Percentiles rank a stretch among this genome's conserved stretches.
These are phyloP conservation scores for Fulvia fulva DNA, from an alignment of 2,329 filamentous ascomycete species.

Conservation along the genomic window DNA sequence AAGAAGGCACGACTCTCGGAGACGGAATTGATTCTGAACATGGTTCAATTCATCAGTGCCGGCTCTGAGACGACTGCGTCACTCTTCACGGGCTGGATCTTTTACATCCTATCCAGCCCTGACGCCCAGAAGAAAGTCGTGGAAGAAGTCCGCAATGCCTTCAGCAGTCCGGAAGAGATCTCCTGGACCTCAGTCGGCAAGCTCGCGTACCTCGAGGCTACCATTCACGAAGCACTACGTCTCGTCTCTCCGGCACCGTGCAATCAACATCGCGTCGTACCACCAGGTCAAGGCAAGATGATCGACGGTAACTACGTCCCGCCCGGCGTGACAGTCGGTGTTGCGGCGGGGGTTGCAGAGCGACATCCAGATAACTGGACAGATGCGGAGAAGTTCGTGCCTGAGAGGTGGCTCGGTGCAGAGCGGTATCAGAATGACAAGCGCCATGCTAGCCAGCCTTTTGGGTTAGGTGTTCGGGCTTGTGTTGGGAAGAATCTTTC, in stretches of 20 bases:
- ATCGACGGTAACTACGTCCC: conserved; percentile 8
- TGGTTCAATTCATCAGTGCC: conserved; percentile 8
- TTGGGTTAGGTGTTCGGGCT: conserved; percentile 18
- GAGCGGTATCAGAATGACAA: conserved; percentile 20
- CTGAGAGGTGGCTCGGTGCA: conserved; percentile 29
- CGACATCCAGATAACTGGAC: conserved; percentile 18
- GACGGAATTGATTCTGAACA: conserved; percentile 12
- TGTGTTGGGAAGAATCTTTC: conserved; percentile 31
- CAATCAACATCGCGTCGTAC: conserved; percentile 4
- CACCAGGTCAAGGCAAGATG: not conserved
- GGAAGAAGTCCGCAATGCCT: not conserved
- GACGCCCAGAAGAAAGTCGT: not conserved
- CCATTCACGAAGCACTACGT: conserved; percentile 10
- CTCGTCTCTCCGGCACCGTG: conserved; percentile 6
- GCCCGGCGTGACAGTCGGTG: conserved; percentile 1
- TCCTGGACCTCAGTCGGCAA: conserved; percentile 1
- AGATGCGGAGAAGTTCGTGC: conserved; percentile 24
- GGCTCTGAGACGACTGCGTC: conserved; percentile 11
- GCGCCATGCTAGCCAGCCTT: conserved; percentile 21
- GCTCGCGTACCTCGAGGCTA: conserved; percentile 3
- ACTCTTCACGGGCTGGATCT: conserved; percentile 8
- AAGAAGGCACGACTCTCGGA: conserved; percentile 3
- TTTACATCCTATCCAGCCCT: conserved; percentile 5
- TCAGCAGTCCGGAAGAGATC: not conserved
- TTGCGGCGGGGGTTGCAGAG: conserved; percentile 2